Evolutionary conservation across 2,329 filamentous ascomycete species (phyloP).

Genomic region (Exophiala lecanii-corni): DNA sequence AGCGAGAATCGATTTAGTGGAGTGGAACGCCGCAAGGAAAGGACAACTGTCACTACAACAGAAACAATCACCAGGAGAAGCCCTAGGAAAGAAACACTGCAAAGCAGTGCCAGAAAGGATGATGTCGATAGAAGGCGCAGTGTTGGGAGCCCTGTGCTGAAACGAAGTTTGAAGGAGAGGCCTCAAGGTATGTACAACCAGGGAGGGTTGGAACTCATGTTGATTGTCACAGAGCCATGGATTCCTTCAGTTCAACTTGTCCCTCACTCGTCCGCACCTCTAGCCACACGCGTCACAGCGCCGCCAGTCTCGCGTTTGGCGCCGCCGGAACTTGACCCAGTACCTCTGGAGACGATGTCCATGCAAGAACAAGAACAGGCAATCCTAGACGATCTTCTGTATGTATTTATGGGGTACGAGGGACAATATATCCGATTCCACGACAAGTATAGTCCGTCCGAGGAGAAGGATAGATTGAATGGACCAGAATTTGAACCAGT

Average conservation of each 20-base stretch:
- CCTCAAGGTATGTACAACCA: constrained; percentile 27
- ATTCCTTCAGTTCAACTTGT: constrained; percentile 73
- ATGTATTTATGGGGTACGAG: constrained; percentile 97
- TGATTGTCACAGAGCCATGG: constrained; percentile 58
- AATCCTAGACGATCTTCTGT: constrained; percentile 84
- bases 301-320: constrained; percentile 61
- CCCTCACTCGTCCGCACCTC: constrained; percentile 64
- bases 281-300: constrained; percentile 63
- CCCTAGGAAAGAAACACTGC: constrained; percentile 43
- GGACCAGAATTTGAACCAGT: constrained; percentile 78
- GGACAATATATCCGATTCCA: constrained; percentile 93
- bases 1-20: constrained; percentile 23
- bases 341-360: constrained; percentile 64
- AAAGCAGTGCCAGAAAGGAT: constrained; percentile 11
- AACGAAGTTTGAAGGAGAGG: constrained; percentile 30
- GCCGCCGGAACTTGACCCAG: constrained; percentile 64
- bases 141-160: constrained; percentile 14
- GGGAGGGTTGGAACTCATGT: no score
- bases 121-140: constrained; percentile 7
- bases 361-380: constrained; percentile 79
- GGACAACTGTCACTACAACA: constrained; percentile 33
- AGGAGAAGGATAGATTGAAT: constrained; percentile 80
- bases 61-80: constrained; percentile 49
- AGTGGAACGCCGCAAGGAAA: constrained; percentile 27
- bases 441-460: constrained; percentile 73